phyloP scores from a whole-genome alignment of 495 filamentous ascomycete genomes.

The Penicillium taxi region DNA sequence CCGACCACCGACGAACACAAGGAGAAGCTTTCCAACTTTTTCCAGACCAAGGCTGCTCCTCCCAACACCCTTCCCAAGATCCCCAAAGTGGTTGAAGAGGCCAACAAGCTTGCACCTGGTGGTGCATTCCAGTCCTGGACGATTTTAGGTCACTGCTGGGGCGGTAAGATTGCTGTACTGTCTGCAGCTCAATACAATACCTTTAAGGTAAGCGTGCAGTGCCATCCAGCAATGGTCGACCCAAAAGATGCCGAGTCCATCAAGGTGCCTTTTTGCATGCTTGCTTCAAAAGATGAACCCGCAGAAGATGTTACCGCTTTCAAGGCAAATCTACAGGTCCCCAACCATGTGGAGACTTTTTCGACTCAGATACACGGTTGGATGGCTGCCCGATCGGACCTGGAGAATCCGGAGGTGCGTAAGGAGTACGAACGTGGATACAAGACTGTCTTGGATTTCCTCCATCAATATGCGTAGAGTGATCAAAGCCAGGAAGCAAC shows the following conservation, averaged over 20 bases:
- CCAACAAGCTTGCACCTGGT: constrained; percentile 36
- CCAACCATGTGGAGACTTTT: constrained; percentile 75
- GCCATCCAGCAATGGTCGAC: constrained; percentile 86
- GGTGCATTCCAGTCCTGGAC: constrained; percentile 63
- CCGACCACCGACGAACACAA: constrained; percentile 75
- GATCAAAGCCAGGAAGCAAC: too few species aligned
- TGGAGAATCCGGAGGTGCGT: constrained; percentile 58
- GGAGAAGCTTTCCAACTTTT: constrained; percentile 67
- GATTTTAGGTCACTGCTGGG: constrained; percentile 94
- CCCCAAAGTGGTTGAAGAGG: constrained; percentile 50
- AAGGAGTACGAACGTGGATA: constrained; percentile 78
- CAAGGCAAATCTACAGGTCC: constrained; percentile 53
- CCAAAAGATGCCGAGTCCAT: constrained; percentile 59
- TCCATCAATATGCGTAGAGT: constrained; percentile 66
- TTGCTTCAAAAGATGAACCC: constrained; percentile 62
- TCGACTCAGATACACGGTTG: constrained; percentile 78
- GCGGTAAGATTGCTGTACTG: constrained; percentile 72
- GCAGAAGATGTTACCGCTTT: constrained; percentile 62
- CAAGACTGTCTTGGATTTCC: constrained; percentile 63
- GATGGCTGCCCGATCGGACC: constrained; percentile 73
- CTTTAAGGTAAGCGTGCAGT: constrained; percentile 63
- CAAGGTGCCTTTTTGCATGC: constrained; percentile 54
- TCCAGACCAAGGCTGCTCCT: constrained; percentile 59
- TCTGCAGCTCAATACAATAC: constrained; percentile 45
- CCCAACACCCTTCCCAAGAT: constrained; percentile 55